Evolutionary conservation across 306 rosid genomes (phyloP), one percentile per base, ranked within the genome.

Genomic region (Cucurbita argyrosperma): DNA sequence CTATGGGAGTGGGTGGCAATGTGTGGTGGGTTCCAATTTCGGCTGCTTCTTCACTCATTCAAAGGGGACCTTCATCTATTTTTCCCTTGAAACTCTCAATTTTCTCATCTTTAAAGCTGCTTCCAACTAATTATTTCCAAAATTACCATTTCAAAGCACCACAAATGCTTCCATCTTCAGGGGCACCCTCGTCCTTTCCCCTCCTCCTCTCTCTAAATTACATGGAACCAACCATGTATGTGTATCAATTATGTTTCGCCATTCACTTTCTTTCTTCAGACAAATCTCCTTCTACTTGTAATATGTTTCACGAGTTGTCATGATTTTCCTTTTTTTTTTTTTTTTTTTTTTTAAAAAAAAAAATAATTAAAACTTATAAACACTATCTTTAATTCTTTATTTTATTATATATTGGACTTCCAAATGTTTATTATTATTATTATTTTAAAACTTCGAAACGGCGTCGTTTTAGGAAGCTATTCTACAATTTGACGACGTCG

Each of bases 1-100:
- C 78, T 81, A 92, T 76, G 96, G 92, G 54, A 78, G 73, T 78
- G 92, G 98, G 18, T 92, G 98, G 96, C 96, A 88, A 76, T 92
- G 92, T 75, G 96, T 88, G 72, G 91, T 90, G 73, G 96, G 96
- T 76, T 83, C 91, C 49, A 88, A 82, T 74, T 90, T 92, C 61
- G 96, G 98, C 46, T 76, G 96, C 45, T 90, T 85, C 81, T 90
- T 90, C 84, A 87, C 88, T 14, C 96, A 88, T 80, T 43, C 89
- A 8, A 83, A 83, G 0, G 91, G 89, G 64, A 83, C 82, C 82
- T 92, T 92, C 83, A 87, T 90, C 43, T 92, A 88, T 63, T 92
- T 90, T 81, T 74, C 96, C 23, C 66, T 92, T 2, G 96, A 83
- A 88, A 80, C 90, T 51, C 90, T 88, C 80, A 79, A 88, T 74